These are phyloP conservation scores for Blastomyces parvus DNA, from an alignment of 2,329 filamentous ascomycete genomes.

Conservation along the genomic window DNA sequence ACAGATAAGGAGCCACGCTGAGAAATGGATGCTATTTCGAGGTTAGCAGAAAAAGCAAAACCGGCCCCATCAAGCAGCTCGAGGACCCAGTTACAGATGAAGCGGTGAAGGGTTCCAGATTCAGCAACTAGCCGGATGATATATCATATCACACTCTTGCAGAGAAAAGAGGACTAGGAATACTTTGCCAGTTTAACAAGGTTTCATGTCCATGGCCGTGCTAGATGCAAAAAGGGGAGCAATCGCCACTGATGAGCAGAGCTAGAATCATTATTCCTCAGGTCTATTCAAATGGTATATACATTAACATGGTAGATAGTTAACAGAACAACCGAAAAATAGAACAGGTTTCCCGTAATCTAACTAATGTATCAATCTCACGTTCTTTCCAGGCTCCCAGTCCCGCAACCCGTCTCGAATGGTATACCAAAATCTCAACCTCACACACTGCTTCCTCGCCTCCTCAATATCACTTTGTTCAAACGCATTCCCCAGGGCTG, in stretches of 20 bases:
- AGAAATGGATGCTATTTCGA: background rate
- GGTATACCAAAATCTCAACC: constrained; percentile 83
- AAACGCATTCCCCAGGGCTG: constrained; percentile 55
- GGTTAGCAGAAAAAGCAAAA: background rate
- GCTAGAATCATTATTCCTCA: background rate
- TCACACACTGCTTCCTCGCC: constrained; percentile 64
- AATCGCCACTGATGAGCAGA: background rate
- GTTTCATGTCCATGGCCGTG: background rate
- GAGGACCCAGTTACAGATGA: background rate
- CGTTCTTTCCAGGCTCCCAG: constrained; percentile 65
- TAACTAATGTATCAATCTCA: constrained; percentile 45
- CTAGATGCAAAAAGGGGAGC: background rate
- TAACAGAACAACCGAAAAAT: constrained; percentile 4
- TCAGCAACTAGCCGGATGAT: too few relatives aligned
- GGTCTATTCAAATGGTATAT: background rate
- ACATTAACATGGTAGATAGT: background rate
- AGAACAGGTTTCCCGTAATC: background rate
- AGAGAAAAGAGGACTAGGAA: background rate
- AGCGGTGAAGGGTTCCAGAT: background rate
- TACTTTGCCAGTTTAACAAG: background rate
- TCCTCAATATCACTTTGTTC: constrained; percentile 52
- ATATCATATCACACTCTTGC: background rate
- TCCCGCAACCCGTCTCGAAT: constrained; percentile 68
- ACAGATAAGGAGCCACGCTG: background rate
- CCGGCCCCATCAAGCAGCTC: background rate